A percentile compares a stretch with the other conserved stretches of the same genome.
Evolutionary conservation across 768 basidiomycete genomes (phyloP).

Genomic region (Termitomyces sp.): DNA sequence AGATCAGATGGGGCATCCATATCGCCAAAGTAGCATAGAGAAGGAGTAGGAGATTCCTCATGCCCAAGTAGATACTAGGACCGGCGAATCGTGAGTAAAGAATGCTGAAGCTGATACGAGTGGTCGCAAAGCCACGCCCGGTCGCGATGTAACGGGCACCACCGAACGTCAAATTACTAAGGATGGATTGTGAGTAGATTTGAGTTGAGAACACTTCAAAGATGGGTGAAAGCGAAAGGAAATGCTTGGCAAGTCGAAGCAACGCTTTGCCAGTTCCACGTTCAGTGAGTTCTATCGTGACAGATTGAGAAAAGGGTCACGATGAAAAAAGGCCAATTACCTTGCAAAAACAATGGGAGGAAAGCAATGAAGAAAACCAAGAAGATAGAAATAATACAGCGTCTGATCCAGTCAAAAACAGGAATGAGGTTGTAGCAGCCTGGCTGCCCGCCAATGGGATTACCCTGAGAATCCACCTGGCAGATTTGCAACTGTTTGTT

Average conservation of each 20-base stretch:
- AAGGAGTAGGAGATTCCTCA: constrained; percentile 87
- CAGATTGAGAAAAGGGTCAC: background rate
- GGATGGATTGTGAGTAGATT: constrained; percentile 95
- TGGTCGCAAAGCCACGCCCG: constrained; percentile 98
- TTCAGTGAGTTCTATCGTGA: constrained; percentile 80
- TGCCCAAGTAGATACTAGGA: constrained; percentile 98
- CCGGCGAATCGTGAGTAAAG: constrained; percentile 98
- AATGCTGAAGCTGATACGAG: constrained; percentile 92
- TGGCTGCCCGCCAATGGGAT: constrained; percentile 78
- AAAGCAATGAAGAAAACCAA: constrained; percentile 99
- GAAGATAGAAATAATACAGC: constrained; percentile 96
- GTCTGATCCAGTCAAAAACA: constrained; percentile 97
- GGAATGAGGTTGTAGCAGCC: constrained; percentile 97
- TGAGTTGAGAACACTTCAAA: constrained; percentile 99
- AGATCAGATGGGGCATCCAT: constrained; percentile 93
- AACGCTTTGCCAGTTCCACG: constrained; percentile 94
- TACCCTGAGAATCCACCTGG: constrained; percentile 74
- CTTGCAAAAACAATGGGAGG: constrained; percentile 94
- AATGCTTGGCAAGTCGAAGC: constrained; percentile 93
- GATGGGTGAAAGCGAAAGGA: constrained; percentile 92
- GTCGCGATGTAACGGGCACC: constrained; percentile 99
- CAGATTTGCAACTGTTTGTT: constrained; percentile 93
- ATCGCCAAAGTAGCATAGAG: constrained; percentile 89
- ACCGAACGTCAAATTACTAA: constrained; percentile 96
- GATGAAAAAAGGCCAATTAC: constrained; percentile 38